Base-by-base conservation (phyloP, 1,284 basidiomycete genomes). In the Bjerkandera adusta region DNA sequence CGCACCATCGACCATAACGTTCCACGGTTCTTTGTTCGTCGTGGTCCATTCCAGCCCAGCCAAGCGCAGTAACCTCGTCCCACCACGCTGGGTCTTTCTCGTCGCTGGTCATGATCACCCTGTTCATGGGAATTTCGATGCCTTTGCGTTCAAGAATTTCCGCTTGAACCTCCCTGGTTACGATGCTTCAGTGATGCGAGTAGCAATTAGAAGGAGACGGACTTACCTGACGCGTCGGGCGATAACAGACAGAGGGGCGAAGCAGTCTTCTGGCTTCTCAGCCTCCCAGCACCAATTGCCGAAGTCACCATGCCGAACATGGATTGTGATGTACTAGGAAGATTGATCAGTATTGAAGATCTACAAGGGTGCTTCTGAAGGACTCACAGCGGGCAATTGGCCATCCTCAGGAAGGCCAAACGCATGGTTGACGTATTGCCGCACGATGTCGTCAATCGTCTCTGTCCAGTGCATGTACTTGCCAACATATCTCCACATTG, bases 31-130 rank as follows among this genome's bases (percentile, higher is more conserved):
- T 53, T 50, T 65, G 62, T 20, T 53, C 62, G 8, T 70, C 68
- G 59, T 87, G 85, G 62, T 88, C 77, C 47, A 81, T 63, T 26
- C 61, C 64, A 38, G 70, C 71, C 85, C 85, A 87, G 3, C 85
- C 85, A 45, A 74, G 63, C 8, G 68, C 62, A 22, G 65, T 65
- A 7, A 88, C 79, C 27, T 73, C 74, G 25, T 72, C 67, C 83
- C 86, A 88, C 83, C 85, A 89, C 11, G 66, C 69, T 7, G 69
- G 60, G 57, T 87, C 74, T 43, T 64, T 58, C 63, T 89, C 86
- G 58, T 89, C 86, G 52, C 81, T 85, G 11, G 84, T 87, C 69
- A 89, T 75, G 49, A 89, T 70, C 33, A 89, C 80, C 54, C 78
- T 70, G 8, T 75, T 64, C 52, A 59, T 53, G 21, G 63, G 63